A percentile compares a stretch with the other conserved stretches of the same genome.
These are phyloP conservation scores for Cardamine resedifolia DNA, from an alignment of 345 rosid species.

Conservation along the genomic window DNA sequence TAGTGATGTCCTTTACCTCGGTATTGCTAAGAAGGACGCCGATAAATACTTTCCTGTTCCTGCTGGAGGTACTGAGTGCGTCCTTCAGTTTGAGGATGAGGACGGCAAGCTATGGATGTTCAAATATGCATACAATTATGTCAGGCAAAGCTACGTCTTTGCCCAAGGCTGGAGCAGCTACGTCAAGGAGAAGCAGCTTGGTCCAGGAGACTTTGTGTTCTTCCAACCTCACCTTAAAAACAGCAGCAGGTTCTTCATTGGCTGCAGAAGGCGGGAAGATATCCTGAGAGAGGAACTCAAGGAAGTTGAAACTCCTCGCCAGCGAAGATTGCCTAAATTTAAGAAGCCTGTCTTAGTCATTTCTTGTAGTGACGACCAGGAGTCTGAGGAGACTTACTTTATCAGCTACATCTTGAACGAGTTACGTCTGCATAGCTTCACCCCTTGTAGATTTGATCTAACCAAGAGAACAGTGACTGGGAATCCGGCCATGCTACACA, in stretches of 20 bases:
- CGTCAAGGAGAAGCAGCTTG: conserved; percentile 57
- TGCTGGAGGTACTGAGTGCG: no score
- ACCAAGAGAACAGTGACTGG: not conserved
- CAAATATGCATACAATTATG: no score
- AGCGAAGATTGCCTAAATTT: not conserved
- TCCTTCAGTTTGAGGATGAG: no score
- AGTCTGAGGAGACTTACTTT: conserved; percentile 15
- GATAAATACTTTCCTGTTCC: no score
- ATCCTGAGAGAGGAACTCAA: not conserved
- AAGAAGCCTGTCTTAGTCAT: not conserved
- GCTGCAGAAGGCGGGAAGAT: conserved; percentile 54
- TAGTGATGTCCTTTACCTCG: no score
- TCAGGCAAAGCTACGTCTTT: no score
- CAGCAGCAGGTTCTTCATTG: no score
- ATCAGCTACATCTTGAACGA: conserved; percentile 8
- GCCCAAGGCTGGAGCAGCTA: no score
- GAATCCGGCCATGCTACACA: not conserved
- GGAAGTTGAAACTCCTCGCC: not conserved
- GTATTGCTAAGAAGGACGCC: no score
- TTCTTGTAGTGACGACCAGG: conserved; percentile 17
- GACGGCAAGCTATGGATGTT: no score
- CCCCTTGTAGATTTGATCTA: conserved; percentile 21
- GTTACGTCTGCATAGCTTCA: not conserved
- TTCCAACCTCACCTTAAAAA: no score
- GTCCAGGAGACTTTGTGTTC: conserved; percentile 56